A percentile compares a stretch with the other conserved stretches of the same genome.
phyloP scores from a whole-genome alignment of 805 yeast species.

The Geotrichum ghanense region DNA sequence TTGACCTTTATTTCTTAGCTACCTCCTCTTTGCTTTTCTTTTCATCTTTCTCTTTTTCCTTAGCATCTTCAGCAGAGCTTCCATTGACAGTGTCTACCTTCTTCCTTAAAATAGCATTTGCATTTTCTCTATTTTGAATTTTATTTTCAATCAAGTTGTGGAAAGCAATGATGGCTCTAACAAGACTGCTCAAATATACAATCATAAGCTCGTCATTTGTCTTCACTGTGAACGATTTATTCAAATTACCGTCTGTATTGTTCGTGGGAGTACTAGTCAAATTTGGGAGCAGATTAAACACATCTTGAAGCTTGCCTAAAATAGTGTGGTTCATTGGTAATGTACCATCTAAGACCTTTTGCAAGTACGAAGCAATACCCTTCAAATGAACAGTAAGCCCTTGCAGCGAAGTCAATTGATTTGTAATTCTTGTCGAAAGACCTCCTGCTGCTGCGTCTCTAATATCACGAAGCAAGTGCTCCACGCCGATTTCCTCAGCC shows the following conservation, averaged over 20 bases:
- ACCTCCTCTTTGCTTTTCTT: neutral
- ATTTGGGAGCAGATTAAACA: constrained; percentile 86
- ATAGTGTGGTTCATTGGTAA: constrained; percentile 86
- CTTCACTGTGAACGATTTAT: constrained; percentile 74
- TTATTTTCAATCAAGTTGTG: constrained; percentile 95
- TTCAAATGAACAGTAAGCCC: constrained; percentile 72
- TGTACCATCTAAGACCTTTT: constrained; percentile 55
- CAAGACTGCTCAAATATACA: constrained; percentile 78
- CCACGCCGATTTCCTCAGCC: constrained; percentile 99
- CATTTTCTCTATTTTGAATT: constrained; percentile 55
- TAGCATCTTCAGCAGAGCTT: neutral
- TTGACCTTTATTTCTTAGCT: neutral
- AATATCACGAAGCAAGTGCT: constrained; percentile 85
- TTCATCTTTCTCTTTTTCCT: neutral
- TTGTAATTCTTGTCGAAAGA: constrained; percentile 74
- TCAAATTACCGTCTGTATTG: constrained; percentile 11
- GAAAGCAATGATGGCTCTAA: constrained; percentile 90
- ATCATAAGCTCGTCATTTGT: constrained; percentile 96
- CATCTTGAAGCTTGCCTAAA: constrained; percentile 86
- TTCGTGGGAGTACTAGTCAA: constrained; percentile 28
- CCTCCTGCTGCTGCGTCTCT: constrained; percentile 96
- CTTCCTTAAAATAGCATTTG: neutral
- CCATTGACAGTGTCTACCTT: neutral
- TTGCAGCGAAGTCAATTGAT: constrained; percentile 76
- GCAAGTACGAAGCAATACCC: constrained; percentile 69